phyloP scores from a whole-genome alignment of 495 filamentous ascomycete genomes.

The Tuber borchii region DNA sequence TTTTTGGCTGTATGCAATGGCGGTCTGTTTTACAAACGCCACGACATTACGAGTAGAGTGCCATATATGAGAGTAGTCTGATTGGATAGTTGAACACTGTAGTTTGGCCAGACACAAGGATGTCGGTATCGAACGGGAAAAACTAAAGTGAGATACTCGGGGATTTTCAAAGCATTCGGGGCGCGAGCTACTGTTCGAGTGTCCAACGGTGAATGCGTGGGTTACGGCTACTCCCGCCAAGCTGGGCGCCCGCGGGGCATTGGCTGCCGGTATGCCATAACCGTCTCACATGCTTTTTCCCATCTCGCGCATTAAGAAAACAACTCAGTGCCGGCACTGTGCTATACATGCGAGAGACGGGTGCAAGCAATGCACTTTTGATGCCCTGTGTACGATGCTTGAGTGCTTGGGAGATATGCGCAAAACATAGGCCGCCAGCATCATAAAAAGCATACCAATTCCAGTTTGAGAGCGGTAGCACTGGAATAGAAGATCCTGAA shows the following conservation, averaged over 20 bases:
- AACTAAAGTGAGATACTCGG: not conserved
- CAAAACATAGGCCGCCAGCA: not conserved
- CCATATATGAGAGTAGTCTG: not conserved
- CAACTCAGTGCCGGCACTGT: not conserved
- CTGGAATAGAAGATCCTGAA: not conserved
- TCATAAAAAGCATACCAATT: not conserved
- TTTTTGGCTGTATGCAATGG: too few relatives aligned
- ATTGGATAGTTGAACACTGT: not conserved
- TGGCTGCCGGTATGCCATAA: not conserved
- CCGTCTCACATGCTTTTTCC: not conserved
- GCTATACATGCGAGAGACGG: not conserved
- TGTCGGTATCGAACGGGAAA: not conserved
- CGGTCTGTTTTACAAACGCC: too few relatives aligned
- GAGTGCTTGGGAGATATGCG: not conserved
- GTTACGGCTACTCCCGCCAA: not conserved
- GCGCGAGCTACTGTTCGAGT: not conserved
- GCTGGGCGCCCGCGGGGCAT: not conserved
- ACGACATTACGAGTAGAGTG: not conserved
- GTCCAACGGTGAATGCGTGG: not conserved
- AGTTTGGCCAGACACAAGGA: not conserved
- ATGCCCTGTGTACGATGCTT: not conserved
- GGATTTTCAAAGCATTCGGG: not conserved
- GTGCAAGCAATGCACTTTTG: not conserved
- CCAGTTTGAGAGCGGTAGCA: not conserved
- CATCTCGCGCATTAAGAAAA: too few relatives aligned